Conservation (phyloP, 2,329 filamentous ascomycete species). For the Plectosphaerella cucumerina region DNA sequence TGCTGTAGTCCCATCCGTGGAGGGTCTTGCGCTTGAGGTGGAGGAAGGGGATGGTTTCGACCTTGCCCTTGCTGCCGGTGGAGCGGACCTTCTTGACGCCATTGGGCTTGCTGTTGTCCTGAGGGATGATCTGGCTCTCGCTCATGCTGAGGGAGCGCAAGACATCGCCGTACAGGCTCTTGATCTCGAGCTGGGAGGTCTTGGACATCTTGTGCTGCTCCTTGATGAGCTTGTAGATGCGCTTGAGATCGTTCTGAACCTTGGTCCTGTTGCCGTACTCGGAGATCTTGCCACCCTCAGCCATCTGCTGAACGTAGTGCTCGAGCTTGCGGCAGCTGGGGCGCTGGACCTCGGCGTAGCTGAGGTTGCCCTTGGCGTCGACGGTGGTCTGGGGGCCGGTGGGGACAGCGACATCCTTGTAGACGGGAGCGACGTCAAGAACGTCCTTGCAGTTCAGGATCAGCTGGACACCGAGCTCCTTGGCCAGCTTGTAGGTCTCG, state of each 20-base stretch:
- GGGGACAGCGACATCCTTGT: conserved; percentile 92
- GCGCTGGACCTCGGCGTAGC: conserved; percentile 83
- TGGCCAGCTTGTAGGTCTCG: conserved; percentile 96
- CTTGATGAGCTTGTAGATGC: conserved; percentile 97
- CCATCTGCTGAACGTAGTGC: conserved; percentile 98
- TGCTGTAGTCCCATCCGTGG: conserved; percentile 98
- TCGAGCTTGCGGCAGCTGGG: conserved; percentile 93
- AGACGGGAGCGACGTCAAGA: conserved; percentile 75
- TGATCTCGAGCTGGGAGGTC: conserved; percentile 93
- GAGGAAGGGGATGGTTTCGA: conserved; percentile 96
- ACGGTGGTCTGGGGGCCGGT: conserved; percentile 92
- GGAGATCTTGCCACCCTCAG: conserved; percentile 94
- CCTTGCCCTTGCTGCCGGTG: conserved; percentile 74
- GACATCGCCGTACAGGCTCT: conserved; percentile 89
- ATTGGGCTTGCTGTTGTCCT: conserved; percentile 67
- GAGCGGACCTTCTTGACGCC: conserved; percentile 50
- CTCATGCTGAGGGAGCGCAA: conserved; percentile 96
- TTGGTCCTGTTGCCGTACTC: conserved; percentile 98
- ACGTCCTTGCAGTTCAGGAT: conserved; percentile 98
- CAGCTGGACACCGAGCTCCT: conserved; percentile 86
- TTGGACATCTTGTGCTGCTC: conserved; percentile 98
- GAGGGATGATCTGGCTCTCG: conserved; percentile 92
- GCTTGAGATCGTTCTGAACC: conserved; percentile 91
- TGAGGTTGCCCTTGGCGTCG: conserved; percentile 86
- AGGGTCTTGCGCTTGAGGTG: conserved; percentile 92